phyloP scores from a whole-genome alignment of 2,329 filamentous ascomycete genomes.

The Plectosphaerella cucumerina region DNA sequence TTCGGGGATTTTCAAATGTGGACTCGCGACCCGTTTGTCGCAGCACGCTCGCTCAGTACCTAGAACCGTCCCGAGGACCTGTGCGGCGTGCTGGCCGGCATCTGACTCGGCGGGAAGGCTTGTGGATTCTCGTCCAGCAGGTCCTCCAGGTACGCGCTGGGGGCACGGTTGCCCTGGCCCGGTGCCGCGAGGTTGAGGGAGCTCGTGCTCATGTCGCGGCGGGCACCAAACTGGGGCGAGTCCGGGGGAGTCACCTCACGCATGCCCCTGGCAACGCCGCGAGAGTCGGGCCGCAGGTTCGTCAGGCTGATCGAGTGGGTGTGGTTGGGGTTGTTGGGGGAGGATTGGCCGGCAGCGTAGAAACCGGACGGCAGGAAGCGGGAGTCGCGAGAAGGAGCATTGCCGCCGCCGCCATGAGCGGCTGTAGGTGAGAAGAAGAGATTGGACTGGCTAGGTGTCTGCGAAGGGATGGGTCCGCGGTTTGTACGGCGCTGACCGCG shows the following conservation, averaged over 20 bases:
- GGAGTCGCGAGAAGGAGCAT: slow-evolving; percentile 61
- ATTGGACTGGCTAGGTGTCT: slow-evolving; percentile 60
- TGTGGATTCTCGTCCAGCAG: slow-evolving; percentile 72
- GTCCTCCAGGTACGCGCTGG: slow-evolving; percentile 87
- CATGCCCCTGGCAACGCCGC: slow-evolving; percentile 39
- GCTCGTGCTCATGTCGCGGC: slow-evolving; percentile 55
- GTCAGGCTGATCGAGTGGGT: slow-evolving; percentile 56
- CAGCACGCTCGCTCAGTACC: background rate
- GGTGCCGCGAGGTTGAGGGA: slow-evolving; percentile 56
- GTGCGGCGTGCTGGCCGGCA: slow-evolving; percentile 19
- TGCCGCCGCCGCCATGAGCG: slow-evolving; percentile 47
- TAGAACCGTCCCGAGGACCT: slow-evolving; percentile 1
- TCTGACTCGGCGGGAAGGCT: slow-evolving; percentile 40
- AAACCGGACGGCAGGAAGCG: slow-evolving; percentile 87
- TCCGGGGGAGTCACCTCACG: slow-evolving; percentile 56
- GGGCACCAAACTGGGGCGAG: slow-evolving; percentile 53
- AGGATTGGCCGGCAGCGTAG: slow-evolving; percentile 68
- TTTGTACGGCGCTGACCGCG: slow-evolving; percentile 48
- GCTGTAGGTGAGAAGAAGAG: slow-evolving; percentile 97
- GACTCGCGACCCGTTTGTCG: background rate
- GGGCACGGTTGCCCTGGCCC: slow-evolving; percentile 66
- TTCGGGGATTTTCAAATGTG: background rate
- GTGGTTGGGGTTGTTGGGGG: slow-evolving; percentile 38
- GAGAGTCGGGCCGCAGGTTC: slow-evolving; percentile 56
- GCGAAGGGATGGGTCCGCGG: slow-evolving; percentile 48